Percentiles rank a stretch among this genome's conserved stretches.
Evolutionary conservation across 2,329 filamentous ascomycete genomes (phyloP).

Genomic region (Penicillium sp.): DNA sequence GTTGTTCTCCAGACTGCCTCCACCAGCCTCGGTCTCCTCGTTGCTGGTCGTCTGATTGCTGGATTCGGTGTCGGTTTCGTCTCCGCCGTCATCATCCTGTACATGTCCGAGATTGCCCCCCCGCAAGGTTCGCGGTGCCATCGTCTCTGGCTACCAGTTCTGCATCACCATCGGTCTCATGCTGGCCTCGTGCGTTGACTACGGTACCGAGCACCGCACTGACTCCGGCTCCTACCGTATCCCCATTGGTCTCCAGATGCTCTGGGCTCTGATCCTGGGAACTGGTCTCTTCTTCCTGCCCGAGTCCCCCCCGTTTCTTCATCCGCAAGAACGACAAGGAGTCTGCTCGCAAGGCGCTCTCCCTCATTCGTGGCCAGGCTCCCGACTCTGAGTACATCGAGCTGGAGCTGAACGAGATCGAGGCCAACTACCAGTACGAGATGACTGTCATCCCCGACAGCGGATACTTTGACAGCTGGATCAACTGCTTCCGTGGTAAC

Average conservation of each 20-base stretch:
- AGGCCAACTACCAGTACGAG: slow-evolving; percentile 89
- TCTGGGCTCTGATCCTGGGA: slow-evolving; percentile 77
- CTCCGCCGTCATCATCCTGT: slow-evolving; percentile 77
- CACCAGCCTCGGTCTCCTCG: slow-evolving; percentile 62
- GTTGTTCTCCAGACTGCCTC: slow-evolving; percentile 67
- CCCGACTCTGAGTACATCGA: slow-evolving; percentile 73
- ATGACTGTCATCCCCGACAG: slow-evolving; percentile 65
- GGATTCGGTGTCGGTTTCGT: slow-evolving; percentile 81
- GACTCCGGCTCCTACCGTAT: slow-evolving; percentile 76
- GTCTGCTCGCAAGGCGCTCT: slow-evolving; percentile 64
- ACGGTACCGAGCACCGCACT: slow-evolving; percentile 65
- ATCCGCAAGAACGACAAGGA: slow-evolving; percentile 76
- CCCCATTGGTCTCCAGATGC: slow-evolving; percentile 77
- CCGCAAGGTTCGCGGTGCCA: slow-evolving; percentile 74
- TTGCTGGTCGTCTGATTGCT: slow-evolving; percentile 73
- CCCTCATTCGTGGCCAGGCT: slow-evolving; percentile 74
- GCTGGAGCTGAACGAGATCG: slow-evolving; percentile 78
- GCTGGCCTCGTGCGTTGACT: slow-evolving; percentile 73
- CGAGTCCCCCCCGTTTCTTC: slow-evolving; percentile 83
- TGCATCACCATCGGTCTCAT: slow-evolving; percentile 79
- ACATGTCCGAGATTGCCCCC: slow-evolving; percentile 83
- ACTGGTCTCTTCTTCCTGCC: slow-evolving; percentile 74
- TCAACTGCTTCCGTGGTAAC: slow-evolving; percentile 63
- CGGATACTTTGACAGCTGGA: slow-evolving; percentile 71
- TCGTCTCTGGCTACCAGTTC: slow-evolving; percentile 84